Base-by-base conservation (phyloP, 1,139 yeast genomes). In the Yamadazyma kanchanaburiensis region DNA sequence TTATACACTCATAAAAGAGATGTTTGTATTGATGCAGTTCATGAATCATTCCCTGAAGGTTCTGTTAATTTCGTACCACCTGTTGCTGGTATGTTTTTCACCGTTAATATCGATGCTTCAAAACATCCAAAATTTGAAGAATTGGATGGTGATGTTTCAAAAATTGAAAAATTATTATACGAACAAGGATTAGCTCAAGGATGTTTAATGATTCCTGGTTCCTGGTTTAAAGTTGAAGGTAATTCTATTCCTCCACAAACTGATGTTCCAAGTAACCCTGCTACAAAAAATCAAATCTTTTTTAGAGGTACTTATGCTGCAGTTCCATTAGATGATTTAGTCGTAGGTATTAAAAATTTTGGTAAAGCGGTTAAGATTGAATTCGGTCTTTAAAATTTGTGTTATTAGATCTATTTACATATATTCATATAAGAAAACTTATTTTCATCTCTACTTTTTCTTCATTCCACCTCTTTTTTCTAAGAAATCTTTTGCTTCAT, bases 251-350 rank as follows among this genome's bases (percentile, higher is more conserved):
- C 74, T n/a, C 79, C 82, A 15, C 88, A 74, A 45, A 55, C 56
- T 24, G 54, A 47, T 19, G 51, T 57, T 15, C 63, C 64, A 10
- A 55, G 55, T n/a, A 43, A 49, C 26, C 59, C 65, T 13, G 54
- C 41, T 26, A 47, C 59, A 34, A 63, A 64, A 40, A 60, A 59
- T 45, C 61, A 61, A 35, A 59, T 85, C 48, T 85, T 80, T 67
- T 87, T 84, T 69, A 79, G 96, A 63, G 96, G 95, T 30, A 87
- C 96, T 14, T 88, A 82, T 49, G 95, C 94, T 24, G 85, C 94
- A 26, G 94, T 82, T 27, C 78, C 86, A 17, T 68, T 74, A 38
- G 86, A 76, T 34, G 58, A 68, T 37, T 69, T 84, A 51, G 73
- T 55, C 24, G 45, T 47, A 22, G 95, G 91, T 24, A 58, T 85